Evolutionary conservation across 106 monocot genomes (phyloP).

Genomic region (Narthecium ossifragum): DNA sequence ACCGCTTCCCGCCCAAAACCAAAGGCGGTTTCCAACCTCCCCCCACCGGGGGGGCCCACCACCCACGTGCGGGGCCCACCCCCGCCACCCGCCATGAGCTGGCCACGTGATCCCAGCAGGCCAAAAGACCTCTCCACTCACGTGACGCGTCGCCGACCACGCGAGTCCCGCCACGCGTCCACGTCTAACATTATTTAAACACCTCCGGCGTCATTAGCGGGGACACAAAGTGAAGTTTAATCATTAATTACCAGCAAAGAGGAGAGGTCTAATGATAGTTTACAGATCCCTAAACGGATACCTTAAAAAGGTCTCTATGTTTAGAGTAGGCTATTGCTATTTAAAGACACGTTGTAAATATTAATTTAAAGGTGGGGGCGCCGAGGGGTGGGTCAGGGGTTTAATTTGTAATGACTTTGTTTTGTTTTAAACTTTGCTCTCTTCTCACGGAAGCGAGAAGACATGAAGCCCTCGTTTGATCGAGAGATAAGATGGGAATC

Average conservation of each 20-base stretch:
- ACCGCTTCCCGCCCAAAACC: not conserved
- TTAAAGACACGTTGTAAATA: too few species aligned
- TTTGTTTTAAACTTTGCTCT: too few species aligned
- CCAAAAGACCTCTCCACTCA: not conserved
- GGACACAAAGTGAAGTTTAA: not conserved
- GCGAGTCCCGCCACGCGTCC: not conserved
- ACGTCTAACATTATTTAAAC: too few species aligned
- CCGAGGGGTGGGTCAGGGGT: too few species aligned
- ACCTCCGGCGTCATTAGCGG: not conserved
- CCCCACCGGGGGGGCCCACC: not conserved
- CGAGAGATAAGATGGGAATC: too few species aligned
- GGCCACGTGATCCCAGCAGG: not conserved
- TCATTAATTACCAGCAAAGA: not conserved
- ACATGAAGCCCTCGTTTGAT: too few species aligned
- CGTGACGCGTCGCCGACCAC: not conserved
- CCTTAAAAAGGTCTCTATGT: slow-evolving; percentile 34
- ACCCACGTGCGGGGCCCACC: not conserved
- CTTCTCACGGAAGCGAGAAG: too few species aligned
- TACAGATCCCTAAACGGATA: slow-evolving; percentile 42
- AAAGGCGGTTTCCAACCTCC: not conserved
- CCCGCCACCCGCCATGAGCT: not conserved
- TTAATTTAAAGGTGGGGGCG: too few species aligned
- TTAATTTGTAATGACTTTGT: too few species aligned
- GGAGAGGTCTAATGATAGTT: slow-evolving; percentile 8
- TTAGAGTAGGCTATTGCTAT: too few species aligned